A percentile compares a stretch with the other conserved stretches of the same genome.
phyloP scores from a whole-genome alignment of 2,329 filamentous ascomycete genomes.

The Aspergillus floridensis region DNA sequence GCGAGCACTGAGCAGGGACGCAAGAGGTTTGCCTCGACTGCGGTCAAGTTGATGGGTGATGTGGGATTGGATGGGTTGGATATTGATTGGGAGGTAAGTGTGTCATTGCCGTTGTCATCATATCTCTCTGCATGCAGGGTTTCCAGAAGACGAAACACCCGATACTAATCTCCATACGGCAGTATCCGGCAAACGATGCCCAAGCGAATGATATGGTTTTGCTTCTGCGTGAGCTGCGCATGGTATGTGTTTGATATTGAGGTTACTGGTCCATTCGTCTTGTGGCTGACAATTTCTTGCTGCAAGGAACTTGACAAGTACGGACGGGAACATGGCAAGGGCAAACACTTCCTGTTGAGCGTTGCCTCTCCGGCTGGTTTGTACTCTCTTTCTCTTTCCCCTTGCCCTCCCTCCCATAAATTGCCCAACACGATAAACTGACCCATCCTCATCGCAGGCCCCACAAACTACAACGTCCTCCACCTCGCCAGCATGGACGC shows the following conservation, averaged over 20 bases:
- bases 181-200: slow-evolving; percentile 34
- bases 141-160: background rate
- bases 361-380: slow-evolving; percentile 46
- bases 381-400: background rate
- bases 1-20: slow-evolving; percentile 60
- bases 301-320: slow-evolving; percentile 43
- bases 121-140: too few species aligned
- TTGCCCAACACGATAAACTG: too few species aligned
- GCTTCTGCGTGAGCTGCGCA: slow-evolving; percentile 32
- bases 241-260: slow-evolving; percentile 21
- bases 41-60: slow-evolving; percentile 72
- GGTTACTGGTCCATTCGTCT: too few species aligned
- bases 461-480: slow-evolving; percentile 45
- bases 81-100: slow-evolving; percentile 41
- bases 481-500: slow-evolving; percentile 46
- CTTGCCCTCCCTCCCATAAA: too few species aligned
- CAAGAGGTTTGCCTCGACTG: slow-evolving; percentile 62
- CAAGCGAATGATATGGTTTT: slow-evolving; percentile 38
- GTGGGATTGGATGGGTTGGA: slow-evolving; percentile 62
- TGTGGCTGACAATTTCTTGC: background rate
- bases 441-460: slow-evolving; percentile 25
- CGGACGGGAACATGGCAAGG: slow-evolving; percentile 37
- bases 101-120: background rate
- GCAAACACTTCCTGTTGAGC: slow-evolving; percentile 46
- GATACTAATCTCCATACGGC: background rate